phyloP scores from a whole-genome alignment of 257 asterid genomes.

The Solanum paucissectum region DNA sequence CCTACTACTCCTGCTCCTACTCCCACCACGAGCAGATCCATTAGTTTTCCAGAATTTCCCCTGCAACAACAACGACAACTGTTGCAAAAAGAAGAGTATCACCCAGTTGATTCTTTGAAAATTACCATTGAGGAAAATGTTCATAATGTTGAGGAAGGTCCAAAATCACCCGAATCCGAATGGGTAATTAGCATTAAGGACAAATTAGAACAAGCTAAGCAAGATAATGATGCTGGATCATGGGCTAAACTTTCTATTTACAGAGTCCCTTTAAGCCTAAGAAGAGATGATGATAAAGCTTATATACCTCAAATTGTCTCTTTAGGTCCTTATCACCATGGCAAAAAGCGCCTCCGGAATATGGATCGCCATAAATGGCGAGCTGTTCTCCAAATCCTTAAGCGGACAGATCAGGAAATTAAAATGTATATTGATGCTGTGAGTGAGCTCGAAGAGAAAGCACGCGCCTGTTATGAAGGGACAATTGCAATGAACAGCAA shows the following conservation, averaged over 20 bases:
- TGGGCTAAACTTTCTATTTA: conserved; percentile 71
- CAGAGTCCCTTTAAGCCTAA: conserved; percentile 50
- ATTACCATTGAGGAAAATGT: conserved; percentile 7
- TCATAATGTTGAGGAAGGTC: conserved; percentile 7
- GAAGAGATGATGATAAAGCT: conserved; percentile 59
- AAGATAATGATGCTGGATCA: conserved; percentile 41
- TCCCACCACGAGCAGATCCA: conserved; percentile 23
- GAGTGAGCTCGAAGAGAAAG: conserved; percentile 45
- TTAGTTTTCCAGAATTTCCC: conserved; percentile 18
- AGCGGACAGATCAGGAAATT: conserved; percentile 40
- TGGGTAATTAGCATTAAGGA: conserved; percentile 61
- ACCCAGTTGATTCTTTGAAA: conserved; percentile 11
- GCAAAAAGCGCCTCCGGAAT: conserved; percentile 34
- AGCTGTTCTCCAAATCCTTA: conserved; percentile 46
- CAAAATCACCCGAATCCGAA: conserved; percentile 34
- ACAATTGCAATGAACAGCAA: conserved; percentile 44
- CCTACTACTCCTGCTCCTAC: conserved; percentile 18
- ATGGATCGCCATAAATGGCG: conserved; percentile 92
- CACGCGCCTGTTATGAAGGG: conserved; percentile 66
- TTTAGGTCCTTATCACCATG: conserved; percentile 72
- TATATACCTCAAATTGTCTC: conserved; percentile 73
- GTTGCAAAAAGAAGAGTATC: conserved; percentile 17
- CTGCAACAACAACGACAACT: background rate
- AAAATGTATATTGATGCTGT: conserved; percentile 41
- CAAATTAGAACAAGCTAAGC: conserved; percentile 52